Conservation (phyloP, 768 basidiomycete species). For the Tylopilus intermedius region DNA sequence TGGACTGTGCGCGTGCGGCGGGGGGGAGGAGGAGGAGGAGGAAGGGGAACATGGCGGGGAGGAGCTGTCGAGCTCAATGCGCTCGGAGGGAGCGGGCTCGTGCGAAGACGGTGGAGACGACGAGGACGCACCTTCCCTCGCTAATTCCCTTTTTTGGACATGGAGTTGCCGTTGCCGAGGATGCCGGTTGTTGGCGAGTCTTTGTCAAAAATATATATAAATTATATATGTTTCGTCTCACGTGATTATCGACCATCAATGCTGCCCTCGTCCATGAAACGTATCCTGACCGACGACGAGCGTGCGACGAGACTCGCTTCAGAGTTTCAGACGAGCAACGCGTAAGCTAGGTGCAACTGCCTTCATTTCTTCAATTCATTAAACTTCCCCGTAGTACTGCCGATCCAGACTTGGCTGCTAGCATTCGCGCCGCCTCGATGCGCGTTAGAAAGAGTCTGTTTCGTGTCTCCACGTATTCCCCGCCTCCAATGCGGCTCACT, state of each 20-base stretch:
- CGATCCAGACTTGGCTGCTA: constrained; percentile 47
- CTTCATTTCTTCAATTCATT: constrained; percentile 8
- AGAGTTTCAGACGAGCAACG: constrained; percentile 19
- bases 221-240: background rate
- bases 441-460: constrained; percentile 58
- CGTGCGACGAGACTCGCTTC: constrained; percentile 23
- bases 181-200: constrained; percentile 6
- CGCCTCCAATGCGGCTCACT: constrained; percentile 26
- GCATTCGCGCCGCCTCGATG: constrained; percentile 51
- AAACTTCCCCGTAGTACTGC: constrained; percentile 30
- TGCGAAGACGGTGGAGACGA: constrained; percentile 13
- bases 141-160: constrained; percentile 11
- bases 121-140: constrained; percentile 7
- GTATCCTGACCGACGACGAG: constrained; percentile 32
- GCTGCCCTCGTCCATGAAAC: constrained; percentile 30
- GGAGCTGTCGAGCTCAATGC: constrained; percentile 9
- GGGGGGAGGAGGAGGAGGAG: constrained; percentile 13
- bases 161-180: constrained; percentile 9
- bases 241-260: constrained; percentile 2
- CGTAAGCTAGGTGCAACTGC: constrained; percentile 20
- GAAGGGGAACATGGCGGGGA: constrained; percentile 4
- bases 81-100: constrained; percentile 27
- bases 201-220: background rate
- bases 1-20: constrained; percentile 38
- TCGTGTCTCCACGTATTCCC: constrained; percentile 14